Conservation (phyloP, 2,329 filamentous ascomycete genomes). For the Juglanconis sp. region DNA sequence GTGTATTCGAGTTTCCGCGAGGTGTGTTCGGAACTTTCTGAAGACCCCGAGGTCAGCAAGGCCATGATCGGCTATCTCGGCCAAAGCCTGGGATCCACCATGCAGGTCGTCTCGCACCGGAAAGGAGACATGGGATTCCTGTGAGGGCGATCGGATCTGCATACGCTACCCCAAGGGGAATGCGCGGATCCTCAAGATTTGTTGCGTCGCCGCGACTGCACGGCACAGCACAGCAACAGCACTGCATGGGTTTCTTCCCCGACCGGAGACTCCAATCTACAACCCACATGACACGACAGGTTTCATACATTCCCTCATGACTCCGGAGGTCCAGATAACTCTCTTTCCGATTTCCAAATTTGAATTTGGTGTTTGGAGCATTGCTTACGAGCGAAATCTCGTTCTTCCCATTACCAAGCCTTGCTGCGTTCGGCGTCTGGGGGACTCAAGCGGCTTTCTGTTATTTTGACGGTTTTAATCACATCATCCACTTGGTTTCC, state of each 20-base stretch:
- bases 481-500: neutral
- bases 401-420: neutral
- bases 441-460: neutral
- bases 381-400: too few species aligned
- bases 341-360: neutral
- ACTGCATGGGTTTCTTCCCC: neutral
- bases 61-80: slow-evolving; percentile 45
- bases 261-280: neutral
- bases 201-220: neutral
- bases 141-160: slow-evolving; percentile 13
- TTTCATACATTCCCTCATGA: neutral
- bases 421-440: neutral
- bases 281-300: slow-evolving; percentile 2
- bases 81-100: slow-evolving; percentile 39
- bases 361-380: neutral
- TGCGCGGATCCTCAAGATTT: neutral
- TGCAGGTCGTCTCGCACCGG: slow-evolving; percentile 38
- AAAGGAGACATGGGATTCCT: slow-evolving; percentile 31
- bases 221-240: neutral
- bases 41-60: slow-evolving; percentile 41
- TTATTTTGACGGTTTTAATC: too few species aligned
- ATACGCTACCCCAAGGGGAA: neutral
- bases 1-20: slow-evolving; percentile 43
- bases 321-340: neutral
- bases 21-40: slow-evolving; percentile 36